Conservation (phyloP, 495 filamentous ascomycete species). For the Hypoxylon crocopeplum region DNA sequence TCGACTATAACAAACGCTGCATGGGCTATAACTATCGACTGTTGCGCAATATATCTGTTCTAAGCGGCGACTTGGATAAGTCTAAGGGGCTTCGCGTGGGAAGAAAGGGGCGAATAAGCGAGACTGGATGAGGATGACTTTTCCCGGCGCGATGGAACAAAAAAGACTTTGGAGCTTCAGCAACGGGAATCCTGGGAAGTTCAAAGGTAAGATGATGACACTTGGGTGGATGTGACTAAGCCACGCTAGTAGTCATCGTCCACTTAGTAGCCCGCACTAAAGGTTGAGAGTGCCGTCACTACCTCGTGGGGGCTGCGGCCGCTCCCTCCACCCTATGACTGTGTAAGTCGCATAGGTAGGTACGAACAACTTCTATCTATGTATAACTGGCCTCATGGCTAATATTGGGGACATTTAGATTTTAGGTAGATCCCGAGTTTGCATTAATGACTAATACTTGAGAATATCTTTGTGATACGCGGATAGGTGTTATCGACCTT, state of each 20-base stretch:
- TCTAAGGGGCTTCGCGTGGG: conserved; percentile 5
- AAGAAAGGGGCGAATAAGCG: conserved; percentile 18
- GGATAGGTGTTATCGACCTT: too few species aligned
- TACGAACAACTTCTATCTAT: too few species aligned
- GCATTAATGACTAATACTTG: background rate
- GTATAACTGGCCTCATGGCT: conserved; percentile 7
- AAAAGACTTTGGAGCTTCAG: conserved; percentile 13
- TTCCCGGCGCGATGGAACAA: conserved; percentile 26
- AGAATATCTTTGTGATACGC: too few species aligned
- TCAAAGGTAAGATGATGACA: conserved; percentile 34
- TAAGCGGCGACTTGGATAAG: conserved; percentile 3
- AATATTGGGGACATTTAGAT: conserved; percentile 1
- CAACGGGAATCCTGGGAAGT: conserved; percentile 27
- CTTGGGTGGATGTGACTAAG: conserved; percentile 14
- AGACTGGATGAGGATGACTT: conserved; percentile 9
- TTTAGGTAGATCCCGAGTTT: background rate
- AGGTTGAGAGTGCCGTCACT: conserved; percentile 11
- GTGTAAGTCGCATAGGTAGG: background rate
- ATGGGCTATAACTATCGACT: conserved; percentile 29
- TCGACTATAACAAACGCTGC: conserved; percentile 33
- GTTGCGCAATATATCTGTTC: conserved; percentile 2
- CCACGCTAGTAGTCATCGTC: conserved; percentile 12
- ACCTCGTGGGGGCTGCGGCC: background rate
- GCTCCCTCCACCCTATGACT: background rate
- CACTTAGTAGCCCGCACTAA: conserved; percentile 7